Evolutionary conservation across 2,329 filamentous ascomycete species (phyloP).

Genomic region (Conoideocrella luteorostrata): DNA sequence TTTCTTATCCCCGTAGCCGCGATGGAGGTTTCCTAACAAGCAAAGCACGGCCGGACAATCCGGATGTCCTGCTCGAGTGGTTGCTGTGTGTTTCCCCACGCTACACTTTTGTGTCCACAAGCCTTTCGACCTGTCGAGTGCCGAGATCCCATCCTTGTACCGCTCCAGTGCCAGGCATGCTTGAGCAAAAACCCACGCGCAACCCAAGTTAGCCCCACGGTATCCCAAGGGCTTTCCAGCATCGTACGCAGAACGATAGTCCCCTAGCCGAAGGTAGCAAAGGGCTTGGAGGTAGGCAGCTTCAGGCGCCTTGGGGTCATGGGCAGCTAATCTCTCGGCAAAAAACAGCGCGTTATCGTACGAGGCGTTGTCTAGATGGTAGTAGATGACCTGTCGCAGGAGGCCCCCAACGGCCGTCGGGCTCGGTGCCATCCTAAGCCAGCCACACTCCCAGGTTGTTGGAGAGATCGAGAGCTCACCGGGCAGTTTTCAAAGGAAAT

Average conservation of each 20-base stretch:
- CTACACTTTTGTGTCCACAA: slow-evolving; percentile 69
- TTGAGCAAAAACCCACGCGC: slow-evolving; percentile 87
- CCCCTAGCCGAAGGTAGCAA: slow-evolving; percentile 76
- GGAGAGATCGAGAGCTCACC: neutral
- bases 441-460: slow-evolving; percentile 3
- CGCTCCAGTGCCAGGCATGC: slow-evolving; percentile 74
- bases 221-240: slow-evolving; percentile 65
- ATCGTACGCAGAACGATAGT: slow-evolving; percentile 81
- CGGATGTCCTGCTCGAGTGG: slow-evolving; percentile 64
- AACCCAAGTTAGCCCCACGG: slow-evolving; percentile 72
- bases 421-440: slow-evolving; percentile 45
- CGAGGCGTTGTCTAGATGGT: slow-evolving; percentile 82
- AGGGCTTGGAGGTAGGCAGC: slow-evolving; percentile 76
- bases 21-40: slow-evolving; percentile 80
- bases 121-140: slow-evolving; percentile 74
- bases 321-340: slow-evolving; percentile 75
- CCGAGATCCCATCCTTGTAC: slow-evolving; percentile 73
- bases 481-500: neutral
- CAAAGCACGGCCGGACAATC: slow-evolving; percentile 81
- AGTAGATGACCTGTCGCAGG: slow-evolving; percentile 54
- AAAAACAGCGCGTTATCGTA: slow-evolving; percentile 90
- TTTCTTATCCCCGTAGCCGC: slow-evolving; percentile 72
- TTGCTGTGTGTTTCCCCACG: slow-evolving; percentile 79
- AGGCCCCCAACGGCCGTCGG: slow-evolving; percentile 43
- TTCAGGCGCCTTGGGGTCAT: slow-evolving; percentile 76